A percentile compares a stretch with the other conserved stretches of the same genome.
Evolutionary conservation across 2,329 filamentous ascomycete species (phyloP).

Genomic region (Hysterium pulicare): DNA sequence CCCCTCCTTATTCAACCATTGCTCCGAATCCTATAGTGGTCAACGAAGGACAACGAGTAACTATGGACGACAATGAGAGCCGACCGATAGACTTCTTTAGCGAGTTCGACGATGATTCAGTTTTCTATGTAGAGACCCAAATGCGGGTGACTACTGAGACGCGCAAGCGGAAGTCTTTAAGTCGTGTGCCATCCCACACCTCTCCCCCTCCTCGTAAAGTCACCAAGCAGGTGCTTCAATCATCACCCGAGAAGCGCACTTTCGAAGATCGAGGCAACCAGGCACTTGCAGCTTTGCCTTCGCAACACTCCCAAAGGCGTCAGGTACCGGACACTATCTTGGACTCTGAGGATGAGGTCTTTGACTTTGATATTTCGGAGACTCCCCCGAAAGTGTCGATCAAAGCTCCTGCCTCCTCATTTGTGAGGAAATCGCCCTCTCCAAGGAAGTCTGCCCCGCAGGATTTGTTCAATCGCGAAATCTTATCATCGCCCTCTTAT

Average conservation of each 20-base stretch:
- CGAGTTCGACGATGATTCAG: conserved; percentile 10
- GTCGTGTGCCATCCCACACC: conserved; percentile 25
- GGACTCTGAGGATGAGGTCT: conserved; percentile 6
- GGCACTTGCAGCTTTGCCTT: neutral
- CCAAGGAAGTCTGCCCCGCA: conserved; percentile 11
- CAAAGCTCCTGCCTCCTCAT: neutral
- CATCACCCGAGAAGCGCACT: conserved; percentile 16
- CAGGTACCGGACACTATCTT: neutral
- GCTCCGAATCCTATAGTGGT: conserved; percentile 14
- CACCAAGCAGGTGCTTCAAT: conserved; percentile 20
- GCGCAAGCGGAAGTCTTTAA: conserved; percentile 26
- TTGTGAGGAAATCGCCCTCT: neutral
- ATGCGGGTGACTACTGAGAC: conserved; percentile 9
- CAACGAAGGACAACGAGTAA: neutral
- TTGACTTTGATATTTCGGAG: conserved; percentile 1
- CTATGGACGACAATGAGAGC: conserved; percentile 10
- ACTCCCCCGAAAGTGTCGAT: neutral
- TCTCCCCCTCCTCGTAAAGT: conserved; percentile 25
- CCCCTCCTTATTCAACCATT: conserved; percentile 46
- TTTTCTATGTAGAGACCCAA: conserved; percentile 1
- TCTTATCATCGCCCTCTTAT: neutral
- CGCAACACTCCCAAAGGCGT: neutral
- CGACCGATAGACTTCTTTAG: no score
- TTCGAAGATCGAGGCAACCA: no score
- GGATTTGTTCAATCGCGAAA: neutral